Conservation (phyloP, 306 rosid species). For the Pueraria montana region DNA sequence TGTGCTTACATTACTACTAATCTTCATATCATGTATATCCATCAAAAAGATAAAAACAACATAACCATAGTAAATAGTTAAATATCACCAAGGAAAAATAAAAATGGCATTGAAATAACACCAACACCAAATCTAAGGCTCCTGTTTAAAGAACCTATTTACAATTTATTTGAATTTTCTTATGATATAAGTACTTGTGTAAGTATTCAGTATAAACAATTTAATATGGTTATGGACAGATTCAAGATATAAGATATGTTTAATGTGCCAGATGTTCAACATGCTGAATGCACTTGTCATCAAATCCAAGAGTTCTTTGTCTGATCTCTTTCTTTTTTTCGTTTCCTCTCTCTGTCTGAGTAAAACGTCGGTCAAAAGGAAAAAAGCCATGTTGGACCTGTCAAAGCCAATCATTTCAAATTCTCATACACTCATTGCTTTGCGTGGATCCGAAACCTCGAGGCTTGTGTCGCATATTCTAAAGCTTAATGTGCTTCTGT, state of each 20-base stretch:
- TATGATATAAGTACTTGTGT: no score
- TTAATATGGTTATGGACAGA: constrained; percentile 19
- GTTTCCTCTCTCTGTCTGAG: constrained; percentile 16
- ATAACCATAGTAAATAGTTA: not conserved
- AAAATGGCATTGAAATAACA: not conserved
- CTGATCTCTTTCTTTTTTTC: not conserved
- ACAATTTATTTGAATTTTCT: not conserved
- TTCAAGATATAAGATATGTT: not conserved
- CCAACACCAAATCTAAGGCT: not conserved
- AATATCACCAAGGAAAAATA: not conserved
- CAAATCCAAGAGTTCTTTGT: constrained; percentile 39
- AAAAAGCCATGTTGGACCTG: constrained; percentile 68
- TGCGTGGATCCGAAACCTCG: constrained; percentile 59
- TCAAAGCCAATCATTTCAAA: constrained; percentile 82
- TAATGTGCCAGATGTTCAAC: constrained; percentile 39
- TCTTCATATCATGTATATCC: not conserved
- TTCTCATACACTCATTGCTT: constrained; percentile 60
- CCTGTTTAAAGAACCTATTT: no score
- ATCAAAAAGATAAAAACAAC: constrained; percentile 13
- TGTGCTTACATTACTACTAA: constrained; percentile 5
- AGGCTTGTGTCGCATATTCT: constrained; percentile 54
- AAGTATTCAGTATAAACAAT: not conserved
- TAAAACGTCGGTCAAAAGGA: constrained; percentile 50
- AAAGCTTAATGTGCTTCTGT: constrained; percentile 42
- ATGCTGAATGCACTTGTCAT: constrained; percentile 40